phyloP scores from a whole-genome alignment of 2,329 filamentous ascomycete genomes.

The Fusarium sp. region DNA sequence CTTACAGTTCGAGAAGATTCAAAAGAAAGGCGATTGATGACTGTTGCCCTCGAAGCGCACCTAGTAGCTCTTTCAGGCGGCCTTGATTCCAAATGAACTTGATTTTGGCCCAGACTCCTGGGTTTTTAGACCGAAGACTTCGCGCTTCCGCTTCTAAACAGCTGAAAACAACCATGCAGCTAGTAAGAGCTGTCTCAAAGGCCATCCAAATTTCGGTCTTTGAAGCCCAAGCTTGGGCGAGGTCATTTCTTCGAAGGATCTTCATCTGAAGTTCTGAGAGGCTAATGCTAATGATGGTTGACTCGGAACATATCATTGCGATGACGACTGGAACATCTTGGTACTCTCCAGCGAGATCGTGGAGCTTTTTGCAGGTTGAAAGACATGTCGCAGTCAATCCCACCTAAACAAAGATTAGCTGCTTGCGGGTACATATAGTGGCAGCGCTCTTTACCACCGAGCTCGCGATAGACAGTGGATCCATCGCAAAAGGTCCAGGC shows the following conservation, averaged over 20 bases:
- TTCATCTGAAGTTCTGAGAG: slow-evolving; percentile 9
- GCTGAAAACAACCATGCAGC: slow-evolving; percentile 5
- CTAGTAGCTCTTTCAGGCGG: not conserved
- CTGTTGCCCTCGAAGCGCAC: not conserved
- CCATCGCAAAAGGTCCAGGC: not conserved
- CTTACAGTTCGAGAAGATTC: not conserved
- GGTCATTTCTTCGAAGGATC: not conserved
- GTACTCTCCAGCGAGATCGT: not conserved
- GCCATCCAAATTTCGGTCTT: not conserved
- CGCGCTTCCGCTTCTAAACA: not conserved
- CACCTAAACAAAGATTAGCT: not conserved
- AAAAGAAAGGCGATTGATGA: not conserved
- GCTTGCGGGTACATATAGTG: no score
- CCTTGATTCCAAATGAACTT: slow-evolving; percentile 14
- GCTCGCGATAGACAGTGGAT: slow-evolving; percentile 3
- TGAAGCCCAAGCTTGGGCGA: not conserved
- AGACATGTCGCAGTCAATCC: slow-evolving; percentile 7
- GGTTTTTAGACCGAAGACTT: not conserved
- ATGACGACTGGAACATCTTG: not conserved
- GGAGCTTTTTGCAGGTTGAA: not conserved
- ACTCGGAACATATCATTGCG: slow-evolving; percentile 4
- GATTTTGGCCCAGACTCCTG: not conserved
- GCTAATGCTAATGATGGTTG: not conserved
- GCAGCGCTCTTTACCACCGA: not conserved
- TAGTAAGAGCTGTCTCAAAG: not conserved